phyloP scores from a whole-genome alignment of 2,329 filamentous ascomycete species.

The Diaporthe australafricana region DNA sequence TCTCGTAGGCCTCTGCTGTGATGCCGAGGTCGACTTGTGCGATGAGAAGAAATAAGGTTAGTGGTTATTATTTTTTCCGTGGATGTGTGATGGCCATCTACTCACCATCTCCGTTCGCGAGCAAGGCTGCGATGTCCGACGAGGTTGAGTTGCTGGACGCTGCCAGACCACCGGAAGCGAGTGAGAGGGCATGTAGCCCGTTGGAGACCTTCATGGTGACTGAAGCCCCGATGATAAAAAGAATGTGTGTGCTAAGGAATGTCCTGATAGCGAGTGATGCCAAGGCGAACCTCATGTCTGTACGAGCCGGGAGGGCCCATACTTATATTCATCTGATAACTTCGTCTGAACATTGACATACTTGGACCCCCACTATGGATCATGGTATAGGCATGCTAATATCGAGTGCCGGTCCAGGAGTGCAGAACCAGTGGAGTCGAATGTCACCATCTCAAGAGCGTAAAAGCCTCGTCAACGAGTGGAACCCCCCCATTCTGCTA shows the following conservation, averaged over 20 bases:
- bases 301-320: background rate
- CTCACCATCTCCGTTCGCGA: constrained; percentile 5
- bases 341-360: background rate
- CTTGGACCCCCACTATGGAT: background rate
- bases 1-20: constrained; percentile 7
- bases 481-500: background rate
- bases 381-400: background rate
- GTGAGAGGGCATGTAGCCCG: background rate
- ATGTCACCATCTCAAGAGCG: background rate
- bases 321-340: constrained; percentile 13
- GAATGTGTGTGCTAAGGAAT: background rate
- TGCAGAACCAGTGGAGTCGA: background rate
- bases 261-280: background rate
- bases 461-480: background rate
- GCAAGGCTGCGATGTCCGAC: background rate
- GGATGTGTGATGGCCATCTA: no score
- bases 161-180: constrained; percentile 13
- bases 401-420: background rate
- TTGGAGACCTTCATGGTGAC: constrained; percentile 3
- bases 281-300: background rate
- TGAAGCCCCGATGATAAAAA: background rate
- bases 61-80: fast-evolving
- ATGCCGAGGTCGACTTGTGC: constrained; percentile 21
- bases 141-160: constrained; percentile 3
- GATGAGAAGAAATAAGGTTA: background rate